These are phyloP conservation scores for Metarhizium rileyi DNA, from an alignment of 2,329 filamentous ascomycete genomes.

Conservation along the genomic window DNA sequence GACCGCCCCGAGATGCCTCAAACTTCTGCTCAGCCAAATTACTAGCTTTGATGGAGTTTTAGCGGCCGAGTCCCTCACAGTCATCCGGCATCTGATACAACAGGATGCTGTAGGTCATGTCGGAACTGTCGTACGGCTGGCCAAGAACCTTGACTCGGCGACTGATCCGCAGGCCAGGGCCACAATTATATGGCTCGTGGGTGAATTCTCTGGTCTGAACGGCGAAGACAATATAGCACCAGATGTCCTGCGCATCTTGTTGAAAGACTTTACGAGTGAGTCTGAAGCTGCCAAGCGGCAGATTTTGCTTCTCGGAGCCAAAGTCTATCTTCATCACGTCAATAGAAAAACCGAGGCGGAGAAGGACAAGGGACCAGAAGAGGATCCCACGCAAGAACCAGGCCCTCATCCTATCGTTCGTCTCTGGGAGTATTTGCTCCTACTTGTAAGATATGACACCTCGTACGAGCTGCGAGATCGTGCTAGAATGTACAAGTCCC, in stretches of 20 bases:
- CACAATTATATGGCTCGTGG: conserved; percentile 94
- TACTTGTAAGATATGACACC: conserved; percentile 83
- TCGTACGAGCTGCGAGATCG: conserved; percentile 94
- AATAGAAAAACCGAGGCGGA: conserved; percentile 47
- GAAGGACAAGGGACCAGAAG: conserved; percentile 24
- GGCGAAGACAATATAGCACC: conserved; percentile 83
- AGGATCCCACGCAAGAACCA: conserved; percentile 20
- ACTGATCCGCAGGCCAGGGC: conserved; percentile 82
- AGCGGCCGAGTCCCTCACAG: conserved; percentile 86
- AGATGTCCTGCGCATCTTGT: conserved; percentile 80
- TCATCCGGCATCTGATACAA: conserved; percentile 92
- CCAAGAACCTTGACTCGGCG: conserved; percentile 82
- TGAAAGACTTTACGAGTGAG: conserved; percentile 77
- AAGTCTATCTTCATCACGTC: conserved; percentile 86
- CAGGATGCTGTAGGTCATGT: conserved; percentile 73
- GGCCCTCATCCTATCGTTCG: conserved; percentile 57
- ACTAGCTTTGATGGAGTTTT: conserved; percentile 79
- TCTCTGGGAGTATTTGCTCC: conserved; percentile 76
- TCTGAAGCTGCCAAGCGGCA: conserved; percentile 81
- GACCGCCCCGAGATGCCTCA: conserved; percentile 70
- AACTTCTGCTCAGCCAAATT: conserved; percentile 76
- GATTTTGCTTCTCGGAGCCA: conserved; percentile 87
- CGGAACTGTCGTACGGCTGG: conserved; percentile 78
- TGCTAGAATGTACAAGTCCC: conserved; percentile 74
- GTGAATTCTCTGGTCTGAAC: conserved; percentile 77